Conservation (phyloP, 2,329 filamentous ascomycete species). For the Colletotrichum plurivorum region DNA sequence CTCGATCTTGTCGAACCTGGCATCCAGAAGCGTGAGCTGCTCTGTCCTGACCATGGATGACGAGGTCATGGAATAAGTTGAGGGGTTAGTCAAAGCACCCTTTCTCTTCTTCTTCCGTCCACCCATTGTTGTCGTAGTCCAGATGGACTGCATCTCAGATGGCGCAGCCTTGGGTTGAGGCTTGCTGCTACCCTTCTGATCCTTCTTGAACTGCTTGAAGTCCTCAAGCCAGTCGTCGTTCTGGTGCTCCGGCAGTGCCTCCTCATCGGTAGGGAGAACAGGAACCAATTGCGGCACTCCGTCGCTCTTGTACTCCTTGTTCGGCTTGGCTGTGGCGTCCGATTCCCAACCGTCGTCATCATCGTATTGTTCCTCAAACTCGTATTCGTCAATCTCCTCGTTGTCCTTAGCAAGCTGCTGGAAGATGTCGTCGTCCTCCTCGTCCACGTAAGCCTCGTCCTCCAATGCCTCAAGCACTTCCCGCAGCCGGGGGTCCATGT, state of each 20-base stretch:
- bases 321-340: conserved; percentile 89
- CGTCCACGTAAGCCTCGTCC: conserved; percentile 93
- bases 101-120: conserved; percentile 94
- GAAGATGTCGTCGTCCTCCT: conserved; percentile 89
- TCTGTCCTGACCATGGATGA: conserved; percentile 91
- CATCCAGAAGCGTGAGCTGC: conserved; percentile 86
- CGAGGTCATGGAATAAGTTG: conserved; percentile 92
- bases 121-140: conserved; percentile 83
- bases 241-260: conserved; percentile 71
- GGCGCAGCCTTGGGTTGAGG: conserved; percentile 59
- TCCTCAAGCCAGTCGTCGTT: conserved; percentile 91
- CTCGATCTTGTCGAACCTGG: conserved; percentile 92
- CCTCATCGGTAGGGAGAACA: conserved; percentile 52
- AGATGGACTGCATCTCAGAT: conserved; percentile 76
- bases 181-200: conserved; percentile 69
- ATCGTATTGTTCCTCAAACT: conserved; percentile 79
- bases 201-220: conserved; percentile 95
- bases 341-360: conserved; percentile 95
- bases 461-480: conserved; percentile 95
- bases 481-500: conserved; percentile 94
- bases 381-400: conserved; percentile 81
- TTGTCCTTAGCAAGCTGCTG: conserved; percentile 77
- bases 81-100: conserved; percentile 89
- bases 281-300: conserved; percentile 64
- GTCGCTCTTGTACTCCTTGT: conserved; percentile 67